Conservation (phyloP, 139 green algal genomes). For the Bryopsis sp. region DNA sequence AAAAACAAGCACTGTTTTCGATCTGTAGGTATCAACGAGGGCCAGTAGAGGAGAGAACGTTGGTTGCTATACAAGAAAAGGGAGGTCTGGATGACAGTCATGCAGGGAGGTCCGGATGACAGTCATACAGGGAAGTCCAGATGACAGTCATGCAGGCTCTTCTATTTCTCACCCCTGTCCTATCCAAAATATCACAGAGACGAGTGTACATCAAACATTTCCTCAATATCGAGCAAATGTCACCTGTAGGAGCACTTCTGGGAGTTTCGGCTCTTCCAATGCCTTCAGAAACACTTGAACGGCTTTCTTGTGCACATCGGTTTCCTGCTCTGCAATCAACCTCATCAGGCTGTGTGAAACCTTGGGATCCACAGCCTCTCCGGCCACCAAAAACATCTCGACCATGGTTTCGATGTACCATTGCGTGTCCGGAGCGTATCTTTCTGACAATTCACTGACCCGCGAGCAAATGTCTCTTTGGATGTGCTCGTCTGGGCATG, state of each 20-base stretch:
- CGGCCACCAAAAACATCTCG: conserved; percentile 72
- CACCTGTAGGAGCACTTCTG: conserved; percentile 57
- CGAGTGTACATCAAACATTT: no score
- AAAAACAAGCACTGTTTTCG: not conserved
- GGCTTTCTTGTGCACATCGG: conserved; percentile 34
- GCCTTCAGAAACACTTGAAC: conserved; percentile 24
- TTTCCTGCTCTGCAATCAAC: conserved; percentile 82
- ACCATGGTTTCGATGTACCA: conserved; percentile 92
- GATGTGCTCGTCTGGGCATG: conserved; percentile 50
- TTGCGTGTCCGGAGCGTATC: conserved; percentile 72
- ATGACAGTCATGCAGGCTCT: no score
- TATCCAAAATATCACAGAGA: no score
- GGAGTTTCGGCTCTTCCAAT: conserved; percentile 46
- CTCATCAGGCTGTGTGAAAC: conserved; percentile 71
- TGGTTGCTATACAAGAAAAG: no score
- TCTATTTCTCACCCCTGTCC: no score
- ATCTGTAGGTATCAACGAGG: no score
- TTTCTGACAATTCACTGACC: conserved; percentile 75
- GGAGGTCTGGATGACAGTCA: no score
- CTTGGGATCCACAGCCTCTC: conserved; percentile 60
- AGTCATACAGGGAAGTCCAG: no score
- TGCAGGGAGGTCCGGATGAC: no score
- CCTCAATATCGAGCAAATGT: not conserved
- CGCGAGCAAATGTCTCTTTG: conserved; percentile 36
- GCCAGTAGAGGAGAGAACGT: no score